Evolutionary conservation across 148 eudicot species (phyloP), one percentile per base, ranked within the genome.

Genomic region (Camellia granthamiana): DNA sequence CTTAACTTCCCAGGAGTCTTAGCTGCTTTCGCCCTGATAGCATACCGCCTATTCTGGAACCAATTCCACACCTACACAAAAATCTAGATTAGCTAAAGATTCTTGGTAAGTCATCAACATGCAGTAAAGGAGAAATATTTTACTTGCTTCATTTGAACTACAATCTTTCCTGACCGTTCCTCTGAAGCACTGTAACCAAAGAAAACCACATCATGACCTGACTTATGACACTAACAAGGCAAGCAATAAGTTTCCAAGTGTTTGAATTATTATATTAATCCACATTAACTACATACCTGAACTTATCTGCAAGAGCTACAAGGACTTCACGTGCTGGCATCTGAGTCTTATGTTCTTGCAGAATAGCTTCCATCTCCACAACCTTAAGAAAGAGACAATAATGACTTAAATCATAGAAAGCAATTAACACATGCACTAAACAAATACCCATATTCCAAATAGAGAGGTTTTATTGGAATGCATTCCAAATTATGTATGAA

Each of bases 41-140:
- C 93, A 90, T 92, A 91, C 72, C 99, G 87, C 83, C 93, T 92
- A 84, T 97, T 97, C 67, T 97, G 99, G 83, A 97, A 97, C 99
- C 99, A 97, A 80, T 92, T 97, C 98, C 97, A 97, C 21, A 94
- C 94, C 98, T 95, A 73, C 65, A 83, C 16, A 56, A 70, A 69
- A 55, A 68, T 64, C 10, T 30, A 51, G 23, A 38, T 72, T 63
- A 78, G 82, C 60, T 41, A 68, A 69, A 46, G 64, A 67, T 64
- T 69, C 67, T 49, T 4, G 1, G 2, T 10, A 56, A 41, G 0
- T 49, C 56, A 15, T 23, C 67, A 19, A 60, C 47, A 77, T 47
- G 62, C n/a, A 47, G 47, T 5, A 5, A 46, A 68, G 56, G 65
- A 62, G 77, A 51, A 71, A 73, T 21, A 62, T 38, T n/a, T 74